A percentile compares a stretch with the other conserved stretches of the same genome.
phyloP scores from a whole-genome alignment of 108 stramenopile species.

The Cylindrotheca fusiformis region DNA sequence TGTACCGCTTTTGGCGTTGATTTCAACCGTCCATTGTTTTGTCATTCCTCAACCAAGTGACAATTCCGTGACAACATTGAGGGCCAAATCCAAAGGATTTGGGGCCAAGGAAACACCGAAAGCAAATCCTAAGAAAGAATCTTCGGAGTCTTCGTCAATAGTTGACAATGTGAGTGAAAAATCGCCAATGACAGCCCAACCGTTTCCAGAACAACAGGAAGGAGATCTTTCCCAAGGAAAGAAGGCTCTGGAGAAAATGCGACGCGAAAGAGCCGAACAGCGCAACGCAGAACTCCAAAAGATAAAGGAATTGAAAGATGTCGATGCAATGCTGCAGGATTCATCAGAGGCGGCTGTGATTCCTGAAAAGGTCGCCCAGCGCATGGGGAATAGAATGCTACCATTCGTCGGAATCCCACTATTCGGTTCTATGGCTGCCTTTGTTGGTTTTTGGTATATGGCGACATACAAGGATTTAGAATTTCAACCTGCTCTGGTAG shows the following conservation, averaged over 20 bases:
- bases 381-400: slow-evolving; percentile 81
- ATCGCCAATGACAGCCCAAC: background rate
- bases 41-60: background rate
- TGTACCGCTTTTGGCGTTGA: background rate
- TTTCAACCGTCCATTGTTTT: slow-evolving; percentile 6
- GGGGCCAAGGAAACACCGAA: slow-evolving; percentile 15
- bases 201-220: slow-evolving; percentile 4
- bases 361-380: slow-evolving; percentile 77
- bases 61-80: background rate
- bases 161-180: background rate
- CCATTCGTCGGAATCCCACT: slow-evolving; percentile 86
- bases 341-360: slow-evolving; percentile 67
- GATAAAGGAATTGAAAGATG: slow-evolving; percentile 41
- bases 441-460: slow-evolving; percentile 85
- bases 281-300: slow-evolving; percentile 69
- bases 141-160: background rate
- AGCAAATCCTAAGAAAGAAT: slow-evolving; percentile 5
- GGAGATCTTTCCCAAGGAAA: slow-evolving; percentile 43
- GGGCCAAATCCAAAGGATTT: slow-evolving; percentile 16
- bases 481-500: slow-evolving; percentile 77
- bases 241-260: slow-evolving; percentile 46
- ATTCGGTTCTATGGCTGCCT: slow-evolving; percentile 61
- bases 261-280: slow-evolving; percentile 64
- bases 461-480: slow-evolving; percentile 66
- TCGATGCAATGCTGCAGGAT: slow-evolving; percentile 47